Evolutionary conservation across 345 rosid species (phyloP).

Genomic region (Syzygium aqueum): DNA sequence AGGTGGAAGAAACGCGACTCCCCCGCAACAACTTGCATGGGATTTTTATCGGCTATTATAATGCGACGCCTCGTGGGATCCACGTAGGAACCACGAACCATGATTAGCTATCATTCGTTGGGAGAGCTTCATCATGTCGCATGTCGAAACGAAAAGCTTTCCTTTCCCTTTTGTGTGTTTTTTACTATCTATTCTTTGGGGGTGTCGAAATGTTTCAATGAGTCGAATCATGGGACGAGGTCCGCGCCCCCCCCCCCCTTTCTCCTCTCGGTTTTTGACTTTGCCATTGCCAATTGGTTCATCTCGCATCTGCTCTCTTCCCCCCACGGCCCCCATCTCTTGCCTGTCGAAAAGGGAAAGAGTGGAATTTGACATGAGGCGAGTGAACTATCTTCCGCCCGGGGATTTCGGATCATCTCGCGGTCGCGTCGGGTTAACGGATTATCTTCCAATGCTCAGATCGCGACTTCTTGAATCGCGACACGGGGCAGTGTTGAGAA

Average conservation of each 20-base stretch:
- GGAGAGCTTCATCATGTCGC: neutral
- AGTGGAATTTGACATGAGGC: neutral
- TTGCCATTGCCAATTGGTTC: neutral
- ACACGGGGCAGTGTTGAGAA: neutral
- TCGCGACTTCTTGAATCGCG: neutral
- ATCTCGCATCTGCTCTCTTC: neutral
- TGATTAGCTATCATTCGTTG: neutral
- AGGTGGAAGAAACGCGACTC: neutral
- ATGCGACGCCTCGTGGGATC: conserved; percentile 5
- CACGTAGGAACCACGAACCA: conserved; percentile 3
- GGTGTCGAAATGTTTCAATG: neutral
- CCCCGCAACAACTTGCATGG: neutral
- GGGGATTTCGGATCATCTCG: neutral
- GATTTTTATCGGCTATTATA: neutral
- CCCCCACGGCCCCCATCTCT: neutral
- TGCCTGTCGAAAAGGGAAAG: neutral
- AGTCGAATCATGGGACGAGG: neutral
- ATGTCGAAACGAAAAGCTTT: neutral
- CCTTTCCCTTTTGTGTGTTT: no score
- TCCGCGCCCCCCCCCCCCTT: neutral
- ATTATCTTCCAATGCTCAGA: neutral
- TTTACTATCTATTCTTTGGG: no score
- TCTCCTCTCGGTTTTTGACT: neutral
- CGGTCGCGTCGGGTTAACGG: neutral
- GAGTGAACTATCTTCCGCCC: neutral